Base-by-base conservation (phyloP, 1,284 basidiomycete genomes). In the Porodaedalea pini region DNA sequence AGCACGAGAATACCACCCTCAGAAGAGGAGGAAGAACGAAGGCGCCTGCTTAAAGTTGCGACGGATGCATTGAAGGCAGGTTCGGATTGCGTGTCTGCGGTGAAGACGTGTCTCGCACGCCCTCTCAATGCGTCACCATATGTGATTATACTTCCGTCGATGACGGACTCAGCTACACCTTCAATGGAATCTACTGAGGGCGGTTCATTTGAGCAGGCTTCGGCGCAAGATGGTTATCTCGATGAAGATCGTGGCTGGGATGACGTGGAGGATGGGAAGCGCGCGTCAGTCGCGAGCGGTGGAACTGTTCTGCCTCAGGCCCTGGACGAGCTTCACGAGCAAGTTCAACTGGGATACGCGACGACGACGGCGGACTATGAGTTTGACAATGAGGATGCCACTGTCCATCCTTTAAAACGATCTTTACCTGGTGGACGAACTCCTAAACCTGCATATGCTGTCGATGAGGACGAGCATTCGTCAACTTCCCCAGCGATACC, bases 31-130 rank as follows among this genome's bases (percentile, higher is more conserved):
- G 87, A 92, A 48, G 87, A 90, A 67, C 94, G 92, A 70, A 79
- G 82, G 48, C 74, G 78, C 0, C 73, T 98, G 40, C 77, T 98
- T 60, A 81, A 86, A 53, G 86, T 86, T 10, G 94, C 95, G 3
- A 98, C 95, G 0, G 83, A 82, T 53, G 92, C 94, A 2, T 75
- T 96, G 60, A 89, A 92, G 65, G 85, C 90, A 21, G 92, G 90
- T 27, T 86, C 88, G n/a, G 92, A 95, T 63, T 95, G 93, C 69
- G 87, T 92, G 31, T 80, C 85, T 6, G 82, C 91, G 7, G 88
- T 95, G 59, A 91, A 89, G 69, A 79, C 86, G 57, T 92, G 88
- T 68, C 70, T 92, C 55, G 84, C 77, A 64, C 78, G 86, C 43
- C 75, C 83, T 4, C 70, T 77, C 13, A 79, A 80, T 40, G 83